Conservation (phyloP, 139 green algal genomes). For the Gonium pectorale region DNA sequence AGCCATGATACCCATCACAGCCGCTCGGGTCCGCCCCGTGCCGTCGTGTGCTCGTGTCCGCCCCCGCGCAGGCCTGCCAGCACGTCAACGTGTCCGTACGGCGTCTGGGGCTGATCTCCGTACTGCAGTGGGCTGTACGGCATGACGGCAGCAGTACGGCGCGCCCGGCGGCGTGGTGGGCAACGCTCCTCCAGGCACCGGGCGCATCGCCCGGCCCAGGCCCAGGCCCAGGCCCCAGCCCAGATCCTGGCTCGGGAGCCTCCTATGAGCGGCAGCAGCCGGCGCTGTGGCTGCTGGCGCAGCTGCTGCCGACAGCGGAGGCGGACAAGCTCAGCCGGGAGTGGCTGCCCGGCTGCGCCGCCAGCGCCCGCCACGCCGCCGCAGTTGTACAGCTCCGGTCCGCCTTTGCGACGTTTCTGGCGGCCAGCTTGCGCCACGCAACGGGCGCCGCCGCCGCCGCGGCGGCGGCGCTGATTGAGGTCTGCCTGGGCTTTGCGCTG, state of each 20-base stretch:
- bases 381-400: constrained; percentile 15
- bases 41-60: no score
- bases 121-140: constrained; percentile 9
- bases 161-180: constrained; percentile 27
- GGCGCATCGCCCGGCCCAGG: not conserved
- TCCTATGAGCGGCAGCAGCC: not conserved
- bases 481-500: constrained; percentile 13
- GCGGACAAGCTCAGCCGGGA: constrained; percentile 41
- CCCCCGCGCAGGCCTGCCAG: constrained; percentile 1
- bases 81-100: constrained; percentile 47
- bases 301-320: constrained; percentile 39
- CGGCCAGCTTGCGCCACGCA: not conserved
- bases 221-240: no score
- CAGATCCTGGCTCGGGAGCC: no score
- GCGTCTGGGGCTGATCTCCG: constrained; percentile 16
- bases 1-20: no score
- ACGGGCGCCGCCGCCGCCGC: not conserved
- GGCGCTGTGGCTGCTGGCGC: constrained; percentile 35
- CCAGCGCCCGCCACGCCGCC: not conserved
- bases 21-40: no score
- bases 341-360: constrained; percentile 20
- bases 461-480: not conserved
- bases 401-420: constrained; percentile 1
- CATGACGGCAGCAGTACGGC: not conserved
- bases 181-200: not conserved